Evolutionary conservation across 441 rosid species (phyloP), one percentile per base, ranked within the genome.

Genomic region (Theobroma grandiflorum): DNA sequence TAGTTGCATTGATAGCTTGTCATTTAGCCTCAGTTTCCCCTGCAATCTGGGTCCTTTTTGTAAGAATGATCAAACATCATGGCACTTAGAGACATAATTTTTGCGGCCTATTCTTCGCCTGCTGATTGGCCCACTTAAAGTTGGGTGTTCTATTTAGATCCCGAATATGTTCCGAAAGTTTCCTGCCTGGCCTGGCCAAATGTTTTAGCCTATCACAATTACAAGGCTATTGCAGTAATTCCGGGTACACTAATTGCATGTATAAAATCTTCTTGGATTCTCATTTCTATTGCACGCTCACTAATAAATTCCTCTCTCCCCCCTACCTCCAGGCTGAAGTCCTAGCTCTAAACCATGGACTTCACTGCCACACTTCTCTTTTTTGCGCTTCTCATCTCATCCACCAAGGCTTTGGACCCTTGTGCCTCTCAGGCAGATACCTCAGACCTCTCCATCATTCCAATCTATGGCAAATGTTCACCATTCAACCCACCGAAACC

Each of bases 391-490:
- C 75, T 85, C 5, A 45, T 85, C 86, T 75, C 88, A 43, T 2
- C 76, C 20, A 66, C 88, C 75, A 72, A 40, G 9, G 85, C 87
- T 42, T 65, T 79, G 8, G 86, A 87, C 72, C 90, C 87, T 2
- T 92, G 93, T 49, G 77, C 84, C 49, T 42, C 86, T 22, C 83
- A 76, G 35, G 42, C 78, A 10, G 85, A 83, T 63, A 68, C 9
- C 72, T 83, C 85, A 11, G 88, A 81, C 75, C 90, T 90, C 45
- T 84, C 92, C 0, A 70, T 92, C 76, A 82, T 88, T 52, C 96
- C 92, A 50, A 80, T 90, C 80, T 88, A 87, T 18, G 85, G 96
- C 84, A 86, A 86, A 80, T 92, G 96, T 71, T 92, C 94, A 1
- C 96, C 96, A 1, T 89, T 92, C 71, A 61, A 15, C 63, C 84